A percentile compares a stretch with the other conserved stretches of the same genome.
Evolutionary conservation across 2,329 filamentous ascomycete species (phyloP).

Genomic region (Ustilaginoidea virens): DNA sequence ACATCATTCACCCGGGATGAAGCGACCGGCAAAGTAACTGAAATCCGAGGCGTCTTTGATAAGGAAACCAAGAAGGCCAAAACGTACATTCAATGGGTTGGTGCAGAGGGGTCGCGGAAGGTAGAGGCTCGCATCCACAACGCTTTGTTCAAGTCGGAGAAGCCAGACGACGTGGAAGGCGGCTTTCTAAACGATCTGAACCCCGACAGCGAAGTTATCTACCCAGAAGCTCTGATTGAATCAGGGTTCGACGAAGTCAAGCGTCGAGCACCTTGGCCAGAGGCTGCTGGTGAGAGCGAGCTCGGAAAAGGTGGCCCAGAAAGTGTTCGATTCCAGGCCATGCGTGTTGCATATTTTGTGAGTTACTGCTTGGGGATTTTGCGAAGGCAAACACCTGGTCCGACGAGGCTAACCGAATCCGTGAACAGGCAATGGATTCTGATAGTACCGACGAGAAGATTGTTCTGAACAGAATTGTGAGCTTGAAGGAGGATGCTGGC

Average conservation of each 20-base stretch:
- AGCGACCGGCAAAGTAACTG: conserved; percentile 45
- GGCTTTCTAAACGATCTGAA: conserved; percentile 79
- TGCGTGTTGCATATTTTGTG: conserved; percentile 75
- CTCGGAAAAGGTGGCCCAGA: conserved; percentile 48
- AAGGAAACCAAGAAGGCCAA: conserved; percentile 61
- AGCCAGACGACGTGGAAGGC: conserved; percentile 61
- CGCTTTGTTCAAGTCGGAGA: conserved; percentile 71
- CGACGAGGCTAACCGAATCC: conserved; percentile 2
- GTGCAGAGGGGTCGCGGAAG: conserved; percentile 44
- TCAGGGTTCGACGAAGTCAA: conserved; percentile 67
- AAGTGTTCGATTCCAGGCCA: conserved; percentile 77
- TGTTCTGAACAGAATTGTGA: conserved; percentile 83
- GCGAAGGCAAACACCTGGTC: neutral
- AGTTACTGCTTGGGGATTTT: conserved; percentile 13
- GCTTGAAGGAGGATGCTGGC: conserved; percentile 72
- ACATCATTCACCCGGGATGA: conserved; percentile 55
- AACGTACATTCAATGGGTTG: conserved; percentile 85
- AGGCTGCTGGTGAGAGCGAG: conserved; percentile 55
- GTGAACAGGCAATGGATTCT: conserved; percentile 49
- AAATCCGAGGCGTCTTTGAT: conserved; percentile 48
- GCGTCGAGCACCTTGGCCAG: conserved; percentile 64
- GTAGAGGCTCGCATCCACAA: conserved; percentile 70
- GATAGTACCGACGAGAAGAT: conserved; percentile 69
- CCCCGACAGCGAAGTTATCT: conserved; percentile 69
- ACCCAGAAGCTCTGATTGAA: conserved; percentile 64